These are phyloP conservation scores for Coemansia umbellata DNA, from an alignment of 192 early-diverging fungal species.

Conservation along the genomic window DNA sequence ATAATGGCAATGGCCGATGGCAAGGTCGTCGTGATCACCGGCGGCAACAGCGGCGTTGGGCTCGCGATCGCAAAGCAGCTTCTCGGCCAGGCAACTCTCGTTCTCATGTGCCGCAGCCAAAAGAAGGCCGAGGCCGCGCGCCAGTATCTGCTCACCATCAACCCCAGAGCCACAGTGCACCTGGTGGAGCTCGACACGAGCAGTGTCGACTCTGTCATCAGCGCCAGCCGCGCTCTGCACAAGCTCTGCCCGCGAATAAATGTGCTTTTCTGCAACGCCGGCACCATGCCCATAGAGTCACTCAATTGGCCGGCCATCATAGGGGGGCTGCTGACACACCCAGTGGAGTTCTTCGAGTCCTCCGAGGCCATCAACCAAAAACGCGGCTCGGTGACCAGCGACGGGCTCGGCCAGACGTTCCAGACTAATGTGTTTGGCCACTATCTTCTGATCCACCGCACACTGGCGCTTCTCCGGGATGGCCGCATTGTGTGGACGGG, in stretches of 20 bases:
- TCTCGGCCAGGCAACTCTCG: not conserved
- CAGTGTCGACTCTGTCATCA: constrained; percentile 27
- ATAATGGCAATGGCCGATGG: no score
- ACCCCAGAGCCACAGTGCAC: constrained; percentile 9
- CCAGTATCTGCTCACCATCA: constrained; percentile 1
- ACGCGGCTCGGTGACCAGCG: constrained; percentile 19
- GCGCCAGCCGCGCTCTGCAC: constrained; percentile 9
- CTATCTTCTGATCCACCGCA: constrained; percentile 39
- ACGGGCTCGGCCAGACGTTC: constrained; percentile 47
- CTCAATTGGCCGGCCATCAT: constrained; percentile 14
- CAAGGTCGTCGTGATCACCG: constrained; percentile 33
- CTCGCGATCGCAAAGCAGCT: constrained; percentile 23
- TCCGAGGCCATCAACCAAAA: constrained; percentile 39
- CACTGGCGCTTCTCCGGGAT: not conserved
- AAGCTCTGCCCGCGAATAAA: constrained; percentile 4
- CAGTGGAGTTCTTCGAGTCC: constrained; percentile 39
- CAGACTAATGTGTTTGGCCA: constrained; percentile 53
- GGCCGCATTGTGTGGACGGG: constrained; percentile 50
- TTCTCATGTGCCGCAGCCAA: constrained; percentile 47
- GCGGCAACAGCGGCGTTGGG: constrained; percentile 49
- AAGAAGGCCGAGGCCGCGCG: constrained; percentile 17
- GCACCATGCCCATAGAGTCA: constrained; percentile 39
- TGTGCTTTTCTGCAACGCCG: constrained; percentile 51
- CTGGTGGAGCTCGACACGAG: constrained; percentile 45
- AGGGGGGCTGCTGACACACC: constrained; percentile 28